Evolutionary conservation across 345 rosid genomes (phyloP), one percentile per base, ranked within the genome.

Genomic region (Leavenworthia alabamica): DNA sequence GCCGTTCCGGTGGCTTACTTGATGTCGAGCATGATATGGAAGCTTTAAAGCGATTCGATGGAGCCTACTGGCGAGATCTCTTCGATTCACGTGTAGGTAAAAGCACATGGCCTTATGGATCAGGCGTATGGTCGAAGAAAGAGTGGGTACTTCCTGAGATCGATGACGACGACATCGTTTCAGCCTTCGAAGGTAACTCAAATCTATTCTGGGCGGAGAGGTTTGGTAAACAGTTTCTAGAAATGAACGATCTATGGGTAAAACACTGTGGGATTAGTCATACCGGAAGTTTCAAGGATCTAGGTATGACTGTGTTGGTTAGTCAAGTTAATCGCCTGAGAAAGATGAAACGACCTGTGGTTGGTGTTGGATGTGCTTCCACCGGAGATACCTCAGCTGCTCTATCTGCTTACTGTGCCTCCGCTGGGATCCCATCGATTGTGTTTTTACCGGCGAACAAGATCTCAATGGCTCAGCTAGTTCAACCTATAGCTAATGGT

Each of bases 381-480:
- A 90, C 97, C 0, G 97, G 97, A 1, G 96, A 90, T 53, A 90
- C 97, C 0, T 90, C 97, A 0, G 97, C 97, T 1, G 95, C 97
- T 7, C 74, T 90, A 0, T 83, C 96, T 0, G 97, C 97, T 0
- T 85, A 90, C 44, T 87, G 97, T 9, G 97, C 97, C 0, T 60
- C 97, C 8, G 96, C 97, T 0, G 96, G 96, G 14, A 90, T 90
- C 36, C 97, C 97, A 0, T 90, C 97, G 0, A 85, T 90, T 4
- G 97, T 90, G 13, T 85, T 90, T 56, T 73, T 90, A 44, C 97
- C 97, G 0, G 84, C 96, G 0, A 79, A 90, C 60, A 90, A 87
- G 70, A 90, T 90, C 70, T 90, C 96, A n/a, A 78, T 90, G 55
- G 97, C 97, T 14, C 97, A 90, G 73, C 64, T 90, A 43, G 97